Conservation (phyloP, 495 filamentous ascomycete species). For the Aspergillus indologenus region DNA sequence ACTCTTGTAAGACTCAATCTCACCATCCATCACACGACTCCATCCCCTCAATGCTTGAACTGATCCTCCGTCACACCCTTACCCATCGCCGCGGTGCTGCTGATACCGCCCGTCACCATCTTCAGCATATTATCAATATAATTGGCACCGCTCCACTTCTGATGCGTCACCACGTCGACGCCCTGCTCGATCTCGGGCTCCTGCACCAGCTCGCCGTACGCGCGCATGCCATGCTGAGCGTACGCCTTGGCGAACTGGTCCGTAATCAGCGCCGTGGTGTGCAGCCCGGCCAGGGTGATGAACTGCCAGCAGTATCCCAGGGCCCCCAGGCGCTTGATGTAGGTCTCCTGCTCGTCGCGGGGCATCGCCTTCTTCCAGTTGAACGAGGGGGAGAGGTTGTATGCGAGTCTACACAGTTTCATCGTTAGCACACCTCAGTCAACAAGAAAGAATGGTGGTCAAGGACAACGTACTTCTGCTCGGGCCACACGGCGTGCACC, state of each 20-base stretch:
- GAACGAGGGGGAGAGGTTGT: conserved; percentile 97
- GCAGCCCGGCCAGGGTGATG: conserved; percentile 97
- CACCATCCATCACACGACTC: conserved; percentile 2
- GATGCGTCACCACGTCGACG: conserved; percentile 94
- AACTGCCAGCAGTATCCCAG: conserved; percentile 99
- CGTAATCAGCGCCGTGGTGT: conserved; percentile 88
- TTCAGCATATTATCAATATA: conserved; percentile 92
- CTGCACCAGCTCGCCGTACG: conserved; percentile 94
- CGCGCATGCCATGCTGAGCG: conserved; percentile 80
- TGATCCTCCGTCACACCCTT: conserved; percentile 98
- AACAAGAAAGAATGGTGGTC: not conserved
- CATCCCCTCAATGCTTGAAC: conserved; percentile 55
- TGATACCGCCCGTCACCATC: conserved; percentile 95
- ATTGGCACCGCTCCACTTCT: conserved; percentile 96
- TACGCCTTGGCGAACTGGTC: conserved; percentile 86
- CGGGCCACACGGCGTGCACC: conserved; percentile 90
- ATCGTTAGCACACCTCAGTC: too few species aligned
- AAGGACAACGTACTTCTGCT: conserved; percentile 75
- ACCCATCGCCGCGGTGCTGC: conserved; percentile 90
- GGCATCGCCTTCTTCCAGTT: conserved; percentile 99
- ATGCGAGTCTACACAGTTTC: conserved; percentile 81
- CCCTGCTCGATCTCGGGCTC: conserved; percentile 91
- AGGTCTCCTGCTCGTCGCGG: conserved; percentile 89
- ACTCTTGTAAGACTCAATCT: too few species aligned
- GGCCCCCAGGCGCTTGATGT: conserved; percentile 80